phyloP scores from a whole-genome alignment of 257 asterid genomes.

The Pogostemon cablin region DNA sequence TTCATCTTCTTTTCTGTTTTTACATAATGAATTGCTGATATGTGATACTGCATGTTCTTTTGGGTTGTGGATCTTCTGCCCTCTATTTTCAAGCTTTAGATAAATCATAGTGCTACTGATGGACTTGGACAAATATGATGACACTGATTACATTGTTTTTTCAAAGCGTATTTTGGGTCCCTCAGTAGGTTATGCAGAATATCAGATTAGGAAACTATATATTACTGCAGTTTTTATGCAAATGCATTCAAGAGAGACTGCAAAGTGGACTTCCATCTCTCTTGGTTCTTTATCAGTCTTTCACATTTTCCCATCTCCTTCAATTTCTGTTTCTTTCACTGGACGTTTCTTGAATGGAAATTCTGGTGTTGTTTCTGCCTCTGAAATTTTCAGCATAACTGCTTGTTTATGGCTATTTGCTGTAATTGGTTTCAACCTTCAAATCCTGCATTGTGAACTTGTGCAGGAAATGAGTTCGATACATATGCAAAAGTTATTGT shows the following conservation, averaged over 20 bases:
- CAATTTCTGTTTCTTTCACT: slow-evolving; percentile 21
- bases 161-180: background rate
- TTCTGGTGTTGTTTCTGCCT: slow-evolving; percentile 25
- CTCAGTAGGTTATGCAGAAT: slow-evolving; percentile 20
- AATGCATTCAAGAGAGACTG: slow-evolving; percentile 15
- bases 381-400: slow-evolving; percentile 18
- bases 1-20: slow-evolving; percentile 10
- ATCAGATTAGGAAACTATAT: slow-evolving; percentile 22
- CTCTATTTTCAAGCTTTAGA: slow-evolving; percentile 5
- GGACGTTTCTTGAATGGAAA: slow-evolving; percentile 4
- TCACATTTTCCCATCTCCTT: background rate
- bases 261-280: slow-evolving; percentile 19
- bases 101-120: slow-evolving; percentile 26
- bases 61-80: slow-evolving; percentile 11
- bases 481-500: slow-evolving; percentile 92
- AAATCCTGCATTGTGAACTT: slow-evolving; percentile 43
- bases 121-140: slow-evolving; percentile 6
- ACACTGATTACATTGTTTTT: slow-evolving; percentile 15
- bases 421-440: slow-evolving; percentile 15
- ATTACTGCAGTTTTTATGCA: slow-evolving; percentile 18
- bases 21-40: slow-evolving; percentile 6
- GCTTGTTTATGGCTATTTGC: background rate
- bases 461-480: slow-evolving; percentile 89
- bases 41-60: background rate
- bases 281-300: slow-evolving; percentile 12